These are phyloP conservation scores for Fraxinus pennsylvanica DNA, from an alignment of 257 asterid genomes.

Conservation along the genomic window DNA sequence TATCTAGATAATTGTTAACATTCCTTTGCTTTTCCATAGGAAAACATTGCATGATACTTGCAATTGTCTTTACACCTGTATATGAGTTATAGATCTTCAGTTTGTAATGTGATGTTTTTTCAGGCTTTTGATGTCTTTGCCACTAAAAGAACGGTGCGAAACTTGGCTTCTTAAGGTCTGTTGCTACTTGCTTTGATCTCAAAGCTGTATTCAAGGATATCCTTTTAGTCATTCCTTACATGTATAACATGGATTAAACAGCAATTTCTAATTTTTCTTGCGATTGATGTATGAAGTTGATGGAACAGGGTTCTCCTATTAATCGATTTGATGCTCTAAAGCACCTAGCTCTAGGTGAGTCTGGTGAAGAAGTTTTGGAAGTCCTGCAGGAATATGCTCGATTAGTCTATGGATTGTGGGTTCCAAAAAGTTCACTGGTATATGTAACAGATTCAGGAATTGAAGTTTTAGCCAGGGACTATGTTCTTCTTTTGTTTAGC, in stretches of 20 bases:
- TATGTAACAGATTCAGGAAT: constrained; percentile 40
- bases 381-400: constrained; percentile 63
- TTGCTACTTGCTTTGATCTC: constrained; percentile 18
- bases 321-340: constrained; percentile 73
- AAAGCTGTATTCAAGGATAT: background rate
- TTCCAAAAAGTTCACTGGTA: constrained; percentile 58
- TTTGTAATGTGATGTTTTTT: constrained; percentile 33
- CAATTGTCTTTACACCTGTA: background rate
- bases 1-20: constrained; percentile 14
- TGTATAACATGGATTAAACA: background rate
- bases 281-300: constrained; percentile 33
- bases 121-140: constrained; percentile 62
- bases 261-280: constrained; percentile 3
- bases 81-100: constrained; percentile 12
- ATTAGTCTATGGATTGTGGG: constrained; percentile 93
- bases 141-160: constrained; percentile 68
- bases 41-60: background rate
- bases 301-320: constrained; percentile 67
- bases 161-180: constrained; percentile 70
- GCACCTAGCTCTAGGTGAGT: constrained; percentile 66
- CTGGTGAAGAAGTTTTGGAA: constrained; percentile 60
- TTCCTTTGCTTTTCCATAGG: background rate
- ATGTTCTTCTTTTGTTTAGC: constrained; percentile 62
- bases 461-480: constrained; percentile 31
- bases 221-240: background rate